A percentile compares a stretch with the other conserved stretches of the same genome.
phyloP scores from a whole-genome alignment of 1,284 basidiomycete genomes.

The Leccinum fallax region DNA sequence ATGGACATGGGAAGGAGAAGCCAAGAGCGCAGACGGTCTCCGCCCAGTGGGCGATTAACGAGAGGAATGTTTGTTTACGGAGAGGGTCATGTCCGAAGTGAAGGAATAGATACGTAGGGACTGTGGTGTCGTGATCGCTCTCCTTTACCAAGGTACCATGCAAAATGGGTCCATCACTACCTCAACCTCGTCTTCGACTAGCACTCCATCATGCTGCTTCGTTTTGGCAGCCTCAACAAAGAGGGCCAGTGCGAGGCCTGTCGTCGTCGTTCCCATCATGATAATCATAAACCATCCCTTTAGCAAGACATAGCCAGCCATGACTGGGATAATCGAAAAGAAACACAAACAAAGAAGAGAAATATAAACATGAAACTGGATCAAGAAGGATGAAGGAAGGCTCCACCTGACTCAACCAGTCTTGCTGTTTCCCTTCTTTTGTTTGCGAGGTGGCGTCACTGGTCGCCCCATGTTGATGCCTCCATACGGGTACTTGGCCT shows the following conservation, averaged over 20 bases:
- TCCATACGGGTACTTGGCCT: slow-evolving; percentile 88
- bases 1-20: slow-evolving; percentile 8
- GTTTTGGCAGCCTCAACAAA: slow-evolving; percentile 12
- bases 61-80: slow-evolving; percentile 22
- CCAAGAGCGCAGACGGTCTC: slow-evolving; percentile 7
- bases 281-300: slow-evolving; percentile 19
- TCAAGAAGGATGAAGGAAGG: slow-evolving; percentile 28
- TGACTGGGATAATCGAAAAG: slow-evolving; percentile 29
- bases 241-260: slow-evolving; percentile 12
- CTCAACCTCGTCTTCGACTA: slow-evolving; percentile 16
- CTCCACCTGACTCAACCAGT: slow-evolving; percentile 51
- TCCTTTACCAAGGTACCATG: slow-evolving; percentile 25
- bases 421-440: slow-evolving; percentile 78
- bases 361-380: slow-evolving; percentile 30
- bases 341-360: slow-evolving; percentile 32
- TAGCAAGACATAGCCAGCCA: slow-evolving; percentile 33
- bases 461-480: slow-evolving; percentile 80
- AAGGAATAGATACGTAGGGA: slow-evolving; percentile 38
- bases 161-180: slow-evolving; percentile 24
- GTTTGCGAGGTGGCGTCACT: slow-evolving; percentile 81
- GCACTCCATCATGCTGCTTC: slow-evolving; percentile 13
- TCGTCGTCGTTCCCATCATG: slow-evolving; percentile 20
- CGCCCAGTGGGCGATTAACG: slow-evolving; percentile 17
- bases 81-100: slow-evolving; percentile 30
- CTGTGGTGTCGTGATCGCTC: slow-evolving; percentile 25